Conservation (phyloP, 441 rosid species). For the Croton setiger region DNA sequence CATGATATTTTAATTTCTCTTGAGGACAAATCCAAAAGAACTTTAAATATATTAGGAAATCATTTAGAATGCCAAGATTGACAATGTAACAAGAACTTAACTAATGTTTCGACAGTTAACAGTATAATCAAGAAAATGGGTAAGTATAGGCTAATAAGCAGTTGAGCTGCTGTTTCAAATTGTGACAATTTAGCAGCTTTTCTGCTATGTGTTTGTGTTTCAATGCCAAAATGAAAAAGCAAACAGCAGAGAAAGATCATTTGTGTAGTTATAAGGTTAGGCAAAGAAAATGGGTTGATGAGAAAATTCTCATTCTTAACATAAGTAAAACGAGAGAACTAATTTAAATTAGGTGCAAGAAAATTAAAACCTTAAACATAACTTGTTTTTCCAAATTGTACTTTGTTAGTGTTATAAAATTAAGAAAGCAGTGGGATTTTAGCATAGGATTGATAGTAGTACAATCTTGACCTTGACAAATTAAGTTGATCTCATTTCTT, state of each 20-base stretch:
- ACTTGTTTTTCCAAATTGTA: conserved; percentile 1
- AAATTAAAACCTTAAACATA: background rate
- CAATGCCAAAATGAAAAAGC: background rate
- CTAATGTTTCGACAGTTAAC: conserved; percentile 9
- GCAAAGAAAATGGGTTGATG: no score
- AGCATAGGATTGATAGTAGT: conserved; percentile 19
- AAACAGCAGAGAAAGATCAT: conserved; percentile 21
- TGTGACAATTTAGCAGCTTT: background rate
- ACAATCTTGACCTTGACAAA: conserved; percentile 32
- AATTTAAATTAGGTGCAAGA: background rate
- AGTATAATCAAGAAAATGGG: conserved; percentile 16
- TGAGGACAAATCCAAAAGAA: conserved; percentile 28
- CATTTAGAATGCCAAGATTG: conserved; percentile 44
- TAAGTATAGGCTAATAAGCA: background rate
- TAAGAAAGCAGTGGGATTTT: background rate
- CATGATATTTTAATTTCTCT: conserved; percentile 22
- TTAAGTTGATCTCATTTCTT: background rate
- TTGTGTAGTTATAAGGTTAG: no score
- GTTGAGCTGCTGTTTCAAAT: background rate
- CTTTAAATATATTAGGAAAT: conserved; percentile 18
- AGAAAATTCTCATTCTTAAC: background rate
- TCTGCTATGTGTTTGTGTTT: background rate
- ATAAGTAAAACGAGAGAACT: background rate
- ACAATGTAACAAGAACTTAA: conserved; percentile 30
- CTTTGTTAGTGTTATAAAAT: background rate